Conservation (phyloP, 2,329 filamentous ascomycete species). For the Colletotrichum sidae region DNA sequence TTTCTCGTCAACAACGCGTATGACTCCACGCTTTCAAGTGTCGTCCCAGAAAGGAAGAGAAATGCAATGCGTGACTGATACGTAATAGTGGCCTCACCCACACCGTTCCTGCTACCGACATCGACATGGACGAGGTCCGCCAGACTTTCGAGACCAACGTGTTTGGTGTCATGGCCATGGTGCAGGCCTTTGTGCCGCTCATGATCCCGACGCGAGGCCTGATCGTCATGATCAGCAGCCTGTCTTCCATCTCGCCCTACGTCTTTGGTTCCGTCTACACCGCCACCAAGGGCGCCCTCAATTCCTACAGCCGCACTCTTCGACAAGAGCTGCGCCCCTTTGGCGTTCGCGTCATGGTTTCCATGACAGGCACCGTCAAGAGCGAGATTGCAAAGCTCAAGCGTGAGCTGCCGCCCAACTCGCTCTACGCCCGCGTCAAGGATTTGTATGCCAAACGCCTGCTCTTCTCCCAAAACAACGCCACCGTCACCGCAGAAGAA, state of each 20-base stretch:
- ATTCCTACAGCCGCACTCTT: conserved; percentile 63
- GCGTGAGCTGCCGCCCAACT: conserved; percentile 56
- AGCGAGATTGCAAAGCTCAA: conserved; percentile 61
- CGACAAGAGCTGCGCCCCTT: conserved; percentile 66
- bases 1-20: conserved; percentile 72
- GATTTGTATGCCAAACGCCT: conserved; percentile 60
- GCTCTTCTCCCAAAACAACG: conserved; percentile 60
- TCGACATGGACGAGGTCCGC: conserved; percentile 64
- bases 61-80: conserved; percentile 3
- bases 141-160: conserved; percentile 68
- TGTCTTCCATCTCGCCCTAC: conserved; percentile 62
- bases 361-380: conserved; percentile 64
- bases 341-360: conserved; percentile 67
- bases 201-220: conserved; percentile 63
- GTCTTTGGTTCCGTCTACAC: conserved; percentile 66
- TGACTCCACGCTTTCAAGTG: conserved; percentile 32
- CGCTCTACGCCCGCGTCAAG: conserved; percentile 59
- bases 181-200: conserved; percentile 60
- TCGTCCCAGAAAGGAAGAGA: not conserved
- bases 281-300: conserved; percentile 67
- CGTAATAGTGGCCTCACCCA: conserved; percentile 60
- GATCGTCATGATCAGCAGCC: conserved; percentile 67
- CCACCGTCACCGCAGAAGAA: conserved; percentile 55
- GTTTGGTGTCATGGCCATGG: conserved; percentile 68
- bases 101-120: conserved; percentile 63